phyloP scores from a whole-genome alignment of 2,329 filamentous ascomycete species.

The Aurifilum marmelostoma region DNA sequence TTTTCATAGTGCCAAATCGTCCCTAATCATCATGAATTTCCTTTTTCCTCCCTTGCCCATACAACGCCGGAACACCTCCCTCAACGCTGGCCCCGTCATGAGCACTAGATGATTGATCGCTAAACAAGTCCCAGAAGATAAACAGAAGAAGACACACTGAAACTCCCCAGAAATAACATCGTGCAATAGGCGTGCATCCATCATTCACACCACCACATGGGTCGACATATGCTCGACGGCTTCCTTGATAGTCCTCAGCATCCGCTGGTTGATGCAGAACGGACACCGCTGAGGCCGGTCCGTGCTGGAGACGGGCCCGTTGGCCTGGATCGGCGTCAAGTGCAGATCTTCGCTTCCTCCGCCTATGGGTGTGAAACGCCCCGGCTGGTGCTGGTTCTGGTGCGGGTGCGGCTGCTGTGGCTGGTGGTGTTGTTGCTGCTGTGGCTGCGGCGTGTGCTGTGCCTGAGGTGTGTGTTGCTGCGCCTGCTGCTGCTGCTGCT shows the following conservation, averaged over 20 bases:
- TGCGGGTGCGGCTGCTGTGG: slow-evolving; percentile 29
- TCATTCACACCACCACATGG: slow-evolving; percentile 57
- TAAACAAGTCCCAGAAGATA: too few species aligned
- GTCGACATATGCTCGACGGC: slow-evolving; percentile 66
- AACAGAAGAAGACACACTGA: neutral
- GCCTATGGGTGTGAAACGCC: slow-evolving; percentile 20
- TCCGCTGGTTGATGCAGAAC: slow-evolving; percentile 64
- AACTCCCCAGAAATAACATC: neutral
- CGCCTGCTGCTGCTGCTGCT: neutral
- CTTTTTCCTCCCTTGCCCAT: neutral
- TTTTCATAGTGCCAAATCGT: neutral
- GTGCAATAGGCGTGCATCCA: neutral
- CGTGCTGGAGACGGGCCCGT: slow-evolving; percentile 48
- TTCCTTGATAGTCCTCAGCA: slow-evolving; percentile 64
- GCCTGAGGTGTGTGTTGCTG: slow-evolving; percentile 16
- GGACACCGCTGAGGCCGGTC: slow-evolving; percentile 60
- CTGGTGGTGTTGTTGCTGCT: slow-evolving; percentile 13
- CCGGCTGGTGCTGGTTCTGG: slow-evolving; percentile 33
- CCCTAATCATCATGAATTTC: neutral
- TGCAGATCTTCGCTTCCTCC: slow-evolving; percentile 49
- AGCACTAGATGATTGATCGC: too few species aligned
- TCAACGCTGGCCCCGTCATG: neutral
- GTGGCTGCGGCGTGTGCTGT: slow-evolving; percentile 2
- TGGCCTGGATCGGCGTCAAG: slow-evolving; percentile 58
- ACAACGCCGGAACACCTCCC: neutral